Evolutionary conservation across 1,284 basidiomycete species (phyloP).

Genomic region (Ceratorhiza oryzae-sativae): DNA sequence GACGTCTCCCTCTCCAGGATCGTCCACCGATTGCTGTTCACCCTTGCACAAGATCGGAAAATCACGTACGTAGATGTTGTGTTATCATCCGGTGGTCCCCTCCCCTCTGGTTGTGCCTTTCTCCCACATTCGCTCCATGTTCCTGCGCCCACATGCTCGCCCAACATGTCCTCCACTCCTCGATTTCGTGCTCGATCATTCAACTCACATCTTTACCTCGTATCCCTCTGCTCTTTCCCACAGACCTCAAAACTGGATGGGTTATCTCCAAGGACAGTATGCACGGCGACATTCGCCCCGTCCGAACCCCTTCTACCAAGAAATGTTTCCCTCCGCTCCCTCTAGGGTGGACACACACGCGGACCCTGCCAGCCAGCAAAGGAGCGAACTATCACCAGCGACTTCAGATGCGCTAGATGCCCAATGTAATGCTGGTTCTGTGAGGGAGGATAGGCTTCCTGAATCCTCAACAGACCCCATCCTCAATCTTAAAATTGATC

Average conservation of each 20-base stretch:
- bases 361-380: not conserved
- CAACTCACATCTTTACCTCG: conserved; percentile 36
- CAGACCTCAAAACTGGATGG: conserved; percentile 78
- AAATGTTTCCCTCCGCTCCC: conserved; percentile 15
- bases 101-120: conserved; percentile 22
- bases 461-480: conserved; percentile 47
- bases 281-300: conserved; percentile 40
- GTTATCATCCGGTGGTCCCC: not conserved
- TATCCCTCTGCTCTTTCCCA: not conserved
- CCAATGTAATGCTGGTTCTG: conserved; percentile 8
- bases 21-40: conserved; percentile 73
- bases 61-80: conserved; percentile 64
- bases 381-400: not conserved
- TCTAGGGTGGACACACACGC: not conserved
- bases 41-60: conserved; percentile 80
- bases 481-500: not conserved
- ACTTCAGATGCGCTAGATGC: not conserved
- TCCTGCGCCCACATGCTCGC: not conserved
- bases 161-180: conserved; percentile 14
- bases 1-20: conserved; percentile 69
- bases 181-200: conserved; percentile 41
- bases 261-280: conserved; percentile 47
- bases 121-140: conserved; percentile 19
- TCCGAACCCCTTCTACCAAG: conserved; percentile 39
- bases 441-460: conserved; percentile 29